phyloP scores from a whole-genome alignment of 148 eudicot species.

The Talinum fruticosum region DNA sequence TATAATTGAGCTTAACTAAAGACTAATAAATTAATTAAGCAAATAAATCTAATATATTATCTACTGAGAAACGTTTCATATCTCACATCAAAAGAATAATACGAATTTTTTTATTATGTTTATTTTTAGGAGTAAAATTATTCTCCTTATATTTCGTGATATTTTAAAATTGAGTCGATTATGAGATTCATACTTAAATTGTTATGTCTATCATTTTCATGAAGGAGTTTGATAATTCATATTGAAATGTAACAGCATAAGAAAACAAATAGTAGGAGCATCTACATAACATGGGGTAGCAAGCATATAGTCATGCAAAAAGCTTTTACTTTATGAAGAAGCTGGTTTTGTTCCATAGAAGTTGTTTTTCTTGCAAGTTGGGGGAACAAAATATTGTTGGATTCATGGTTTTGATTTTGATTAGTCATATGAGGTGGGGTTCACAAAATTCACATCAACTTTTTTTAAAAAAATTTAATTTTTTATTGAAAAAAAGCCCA shows the following conservation, averaged over 20 bases:
- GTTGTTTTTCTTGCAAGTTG: not conserved
- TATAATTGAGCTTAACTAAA: too few species aligned
- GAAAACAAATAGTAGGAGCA: not conserved
- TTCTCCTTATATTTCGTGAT: too few species aligned
- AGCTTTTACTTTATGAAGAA: not conserved
- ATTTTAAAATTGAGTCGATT: not conserved
- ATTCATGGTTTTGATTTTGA: not conserved
- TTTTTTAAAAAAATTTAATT: not conserved
- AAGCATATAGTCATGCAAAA: not conserved
- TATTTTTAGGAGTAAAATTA: too few species aligned
- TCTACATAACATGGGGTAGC: not conserved
- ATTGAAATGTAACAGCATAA: not conserved
- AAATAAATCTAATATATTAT: too few species aligned
- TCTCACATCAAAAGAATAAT: too few species aligned
- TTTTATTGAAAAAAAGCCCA: not conserved
- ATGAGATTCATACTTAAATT: not conserved
- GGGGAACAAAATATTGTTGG: not conserved
- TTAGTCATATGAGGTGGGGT: conserved; percentile 4
- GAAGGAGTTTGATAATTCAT: not conserved
- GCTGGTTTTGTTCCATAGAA: not conserved
- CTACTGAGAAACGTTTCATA: too few species aligned
- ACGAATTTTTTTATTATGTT: too few species aligned
- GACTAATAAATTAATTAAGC: too few species aligned
- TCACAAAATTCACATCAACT: conserved; percentile 19
- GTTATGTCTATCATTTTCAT: not conserved